phyloP scores from a whole-genome alignment of 2,329 filamentous ascomycete species.

The Calonectria pseudoturangicola region DNA sequence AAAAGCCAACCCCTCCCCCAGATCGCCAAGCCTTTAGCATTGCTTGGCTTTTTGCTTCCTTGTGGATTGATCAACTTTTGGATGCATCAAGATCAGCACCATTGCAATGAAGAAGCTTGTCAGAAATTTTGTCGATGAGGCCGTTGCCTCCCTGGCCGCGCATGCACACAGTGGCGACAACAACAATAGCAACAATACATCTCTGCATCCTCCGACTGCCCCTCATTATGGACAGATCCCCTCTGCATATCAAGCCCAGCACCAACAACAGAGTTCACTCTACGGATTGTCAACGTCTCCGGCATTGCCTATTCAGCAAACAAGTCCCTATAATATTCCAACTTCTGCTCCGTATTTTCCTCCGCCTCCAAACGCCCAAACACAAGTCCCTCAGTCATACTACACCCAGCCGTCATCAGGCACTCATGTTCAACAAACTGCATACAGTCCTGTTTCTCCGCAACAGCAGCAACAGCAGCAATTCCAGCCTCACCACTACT shows the following conservation, averaged over 20 bases:
- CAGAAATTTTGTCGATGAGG: slow-evolving; percentile 10
- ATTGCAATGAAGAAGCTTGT: slow-evolving; percentile 10
- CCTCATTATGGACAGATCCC: background rate
- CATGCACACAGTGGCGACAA: background rate
- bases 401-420: background rate
- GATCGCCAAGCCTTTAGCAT: background rate
- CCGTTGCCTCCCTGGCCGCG: slow-evolving; percentile 4
- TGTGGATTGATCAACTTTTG: background rate
- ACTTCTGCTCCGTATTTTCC: slow-evolving; percentile 10
- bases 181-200: background rate
- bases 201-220: background rate
- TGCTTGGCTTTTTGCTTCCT: background rate
- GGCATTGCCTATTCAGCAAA: background rate
- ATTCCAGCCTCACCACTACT: background rate
- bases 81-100: background rate
- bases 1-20: slow-evolving; percentile 1
- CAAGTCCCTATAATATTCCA: background rate
- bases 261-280: background rate
- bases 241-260: background rate
- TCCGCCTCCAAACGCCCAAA: slow-evolving; percentile 1
- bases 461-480: slow-evolving; percentile 1
- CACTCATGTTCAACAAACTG: background rate
- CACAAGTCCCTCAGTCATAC: background rate
- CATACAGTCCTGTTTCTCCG: background rate
- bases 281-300: background rate